Evolutionary conservation across 108 stramenopile species (phyloP), one percentile per base, ranked within the genome.

Genomic region (Nannochloropsis salina): DNA sequence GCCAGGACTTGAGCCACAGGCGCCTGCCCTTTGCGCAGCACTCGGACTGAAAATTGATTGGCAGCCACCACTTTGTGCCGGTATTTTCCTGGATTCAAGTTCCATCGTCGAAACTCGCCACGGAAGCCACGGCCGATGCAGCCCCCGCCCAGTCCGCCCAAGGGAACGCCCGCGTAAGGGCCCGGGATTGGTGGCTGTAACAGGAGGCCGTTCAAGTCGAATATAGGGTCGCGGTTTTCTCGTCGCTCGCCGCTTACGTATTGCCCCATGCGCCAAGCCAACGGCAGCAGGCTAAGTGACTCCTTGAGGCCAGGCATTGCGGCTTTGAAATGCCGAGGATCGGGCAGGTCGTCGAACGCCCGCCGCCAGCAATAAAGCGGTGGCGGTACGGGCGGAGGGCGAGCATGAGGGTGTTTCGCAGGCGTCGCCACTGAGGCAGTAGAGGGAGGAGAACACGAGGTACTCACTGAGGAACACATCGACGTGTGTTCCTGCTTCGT

Each of bases 61-160:
- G 44, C 51, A 12, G 10, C 15, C 10, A 90, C 87, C 31, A 79
- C 42, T 18, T 44, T 44, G 12, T 90, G 90, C 80, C 43, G 45
- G 84, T 88, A 88, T 82, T 85, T n/a, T 9, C 90, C 90, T 20
- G 90, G 90, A 47, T 9, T 44, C 40, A 90, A 21, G 51, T 83
- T 85, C 90, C 90, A 90, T 9, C 90, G 82, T 18, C 90, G 44
- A 43, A 90, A 90, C 21, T 90, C 90, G 42, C 90, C 90, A 12
- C 85, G 41, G 21, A 88, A 85, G 11, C 90, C 90, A 42, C 90
- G 41, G 42, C 90, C 90, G 22, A 90, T 90, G 41, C 81, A 44
- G 10, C 90, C 90, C 6, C 90, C 86, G 1, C 90, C 90, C 20
- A 90, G 42, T 2, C 87, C 90, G 43, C 90, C 90, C 40, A 86